These are phyloP conservation scores for Luffa acutangula DNA, from an alignment of 306 rosid species.

Conservation along the genomic window DNA sequence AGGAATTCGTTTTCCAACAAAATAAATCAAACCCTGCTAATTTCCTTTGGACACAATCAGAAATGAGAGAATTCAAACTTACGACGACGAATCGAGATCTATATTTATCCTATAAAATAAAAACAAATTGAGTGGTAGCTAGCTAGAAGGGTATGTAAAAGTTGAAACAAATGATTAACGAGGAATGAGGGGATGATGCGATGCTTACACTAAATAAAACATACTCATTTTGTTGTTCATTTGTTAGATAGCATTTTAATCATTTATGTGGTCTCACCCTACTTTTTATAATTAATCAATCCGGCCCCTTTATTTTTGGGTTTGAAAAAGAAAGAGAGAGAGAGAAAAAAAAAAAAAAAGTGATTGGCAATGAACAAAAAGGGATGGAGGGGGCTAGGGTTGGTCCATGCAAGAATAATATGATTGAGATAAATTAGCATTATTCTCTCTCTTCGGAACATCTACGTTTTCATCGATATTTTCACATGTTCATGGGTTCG, in stretches of 20 bases:
- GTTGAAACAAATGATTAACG: conserved; percentile 7
- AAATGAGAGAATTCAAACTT: too few species aligned
- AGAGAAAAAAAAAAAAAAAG: conserved; percentile 18
- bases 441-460: neutral
- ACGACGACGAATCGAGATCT: too few species aligned
- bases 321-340: conserved; percentile 11
- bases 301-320: conserved; percentile 11
- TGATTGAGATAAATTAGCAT: neutral
- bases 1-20: too few species aligned
- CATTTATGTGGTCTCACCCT: conserved; percentile 24
- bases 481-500: too few species aligned
- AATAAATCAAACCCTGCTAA: too few species aligned
- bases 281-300: conserved; percentile 17
- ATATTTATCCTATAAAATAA: neutral
- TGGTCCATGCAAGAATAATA: conserved; percentile 2
- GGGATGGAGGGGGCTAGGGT: neutral
- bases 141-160: conserved; percentile 5
- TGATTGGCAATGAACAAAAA: conserved; percentile 20
- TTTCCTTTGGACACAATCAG: too few species aligned
- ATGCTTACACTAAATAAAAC: conserved; percentile 8
- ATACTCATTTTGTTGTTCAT: conserved; percentile 30
- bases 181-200: conserved; percentile 14
- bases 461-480: too few species aligned
- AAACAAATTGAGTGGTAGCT: neutral
- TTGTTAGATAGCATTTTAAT: conserved; percentile 24